Base-by-base conservation (phyloP, 1,139 yeast species). In the Komagataea norvegica region DNA sequence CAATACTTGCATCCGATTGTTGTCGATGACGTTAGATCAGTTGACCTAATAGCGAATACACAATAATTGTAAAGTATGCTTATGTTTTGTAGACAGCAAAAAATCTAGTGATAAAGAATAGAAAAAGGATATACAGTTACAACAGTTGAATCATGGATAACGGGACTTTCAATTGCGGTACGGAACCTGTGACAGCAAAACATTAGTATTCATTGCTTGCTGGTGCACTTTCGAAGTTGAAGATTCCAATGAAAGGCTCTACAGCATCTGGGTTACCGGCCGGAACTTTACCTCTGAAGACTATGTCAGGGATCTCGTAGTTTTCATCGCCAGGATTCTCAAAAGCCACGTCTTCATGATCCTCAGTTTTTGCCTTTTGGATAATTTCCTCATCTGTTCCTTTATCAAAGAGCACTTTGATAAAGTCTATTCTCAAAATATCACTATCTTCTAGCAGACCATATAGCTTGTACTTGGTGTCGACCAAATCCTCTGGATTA, bases 201-300 rank as follows among this genome's bases (percentile, higher is more conserved):
- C n/a, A n/a, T n/a, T n/a, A n/a, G n/a, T 18, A 18, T 7, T 27
- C 30, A 27, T 17, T n/a, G 8, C 15, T 26, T 14, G 17, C 18
- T 4, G 38, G 43, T 3, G 49, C 44, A 16, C 41, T 60, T 48
- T 74, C 78, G 52, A 74, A 73, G 25, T 72, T 69, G 44, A 73
- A 72, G 13, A 74, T 73, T 1, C 80, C 80, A 31, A 74, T 73
- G 45, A 73, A 74, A 6, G 79, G 78, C 49, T 71, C 77, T 20
- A 72, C 65, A 25, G 59, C 62, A 43, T 73, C 77, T 1, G 77
- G 77, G 34, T 70, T 62, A 6, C 78, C 77, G 42, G 71, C 74
- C 2, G 79, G 78, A 45, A 75, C 72, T 40, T 63, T 64, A 0
- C 79, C 80, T 43, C 68, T 59, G 47, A 73, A 74, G 7, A 74